phyloP scores from a whole-genome alignment of 805 yeast genomes.

The Starmerella sp. region DNA sequence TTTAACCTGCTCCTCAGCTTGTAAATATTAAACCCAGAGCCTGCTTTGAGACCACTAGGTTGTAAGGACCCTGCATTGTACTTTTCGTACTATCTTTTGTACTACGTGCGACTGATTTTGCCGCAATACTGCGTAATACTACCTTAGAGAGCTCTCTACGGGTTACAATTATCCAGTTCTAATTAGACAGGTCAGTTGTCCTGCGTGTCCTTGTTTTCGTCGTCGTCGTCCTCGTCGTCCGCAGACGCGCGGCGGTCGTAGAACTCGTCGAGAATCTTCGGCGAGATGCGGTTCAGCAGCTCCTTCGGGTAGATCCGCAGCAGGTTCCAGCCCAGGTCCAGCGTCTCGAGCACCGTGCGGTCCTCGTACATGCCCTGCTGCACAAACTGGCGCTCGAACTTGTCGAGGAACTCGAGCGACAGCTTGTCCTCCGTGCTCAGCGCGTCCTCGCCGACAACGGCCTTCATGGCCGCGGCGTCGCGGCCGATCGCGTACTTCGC shows the following conservation, averaged over 20 bases:
- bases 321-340: conserved; percentile 96
- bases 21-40: no score
- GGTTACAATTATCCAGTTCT: not conserved
- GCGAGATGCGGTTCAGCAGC: conserved; percentile 95
- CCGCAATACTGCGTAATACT: no score
- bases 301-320: conserved; percentile 98
- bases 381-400: conserved; percentile 91
- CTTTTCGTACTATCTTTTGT: no score
- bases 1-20: no score
- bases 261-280: conserved; percentile 89
- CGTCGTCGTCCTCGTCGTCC: conserved; percentile 41
- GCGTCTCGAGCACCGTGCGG: conserved; percentile 86
- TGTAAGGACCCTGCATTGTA: not conserved
- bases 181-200: not conserved
- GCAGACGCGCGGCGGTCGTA: conserved; percentile 46
- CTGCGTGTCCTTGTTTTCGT: conserved; percentile 19
- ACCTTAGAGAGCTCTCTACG: no score
- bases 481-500: conserved; percentile 99
- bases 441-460: conserved; percentile 99
- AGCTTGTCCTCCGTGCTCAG: conserved; percentile 93
- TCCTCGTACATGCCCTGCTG: conserved; percentile 95
- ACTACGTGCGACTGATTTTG: no score
- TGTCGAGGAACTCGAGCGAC: conserved; percentile 93
- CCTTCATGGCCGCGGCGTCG: conserved; percentile 99
- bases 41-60: not conserved